Evolutionary conservation across 2,329 filamentous ascomycete species (phyloP).

Genomic region (Triangularia setosa): DNA sequence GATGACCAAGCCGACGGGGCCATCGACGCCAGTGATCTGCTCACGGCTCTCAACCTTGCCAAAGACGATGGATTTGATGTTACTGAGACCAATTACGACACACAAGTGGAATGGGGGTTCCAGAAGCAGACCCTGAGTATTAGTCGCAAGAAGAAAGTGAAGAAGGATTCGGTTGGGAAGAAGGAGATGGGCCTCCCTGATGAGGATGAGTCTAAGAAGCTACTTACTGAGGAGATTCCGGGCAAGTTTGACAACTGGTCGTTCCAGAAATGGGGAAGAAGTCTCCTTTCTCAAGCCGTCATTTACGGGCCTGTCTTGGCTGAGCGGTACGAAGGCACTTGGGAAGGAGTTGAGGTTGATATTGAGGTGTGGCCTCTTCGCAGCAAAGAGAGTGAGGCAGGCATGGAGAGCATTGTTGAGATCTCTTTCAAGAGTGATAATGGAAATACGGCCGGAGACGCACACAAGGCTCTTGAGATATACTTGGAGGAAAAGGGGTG

Average conservation of each 20-base stretch:
- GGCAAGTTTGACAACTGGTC: constrained; percentile 32
- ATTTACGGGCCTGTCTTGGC: constrained; percentile 33
- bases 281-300: constrained; percentile 23
- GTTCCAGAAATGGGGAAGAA: constrained; percentile 28
- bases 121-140: constrained; percentile 37
- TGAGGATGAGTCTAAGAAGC: constrained; percentile 20
- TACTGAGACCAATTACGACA: constrained; percentile 29
- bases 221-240: constrained; percentile 29
- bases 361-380: constrained; percentile 34
- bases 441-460: constrained; percentile 17
- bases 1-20: constrained; percentile 19
- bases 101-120: constrained; percentile 37
- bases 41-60: constrained; percentile 28
- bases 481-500: constrained; percentile 28
- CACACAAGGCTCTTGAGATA: constrained; percentile 20
- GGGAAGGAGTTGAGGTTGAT: constrained; percentile 29
- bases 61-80: constrained; percentile 34
- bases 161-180: constrained; percentile 21
- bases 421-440: constrained; percentile 30
- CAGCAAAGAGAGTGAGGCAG: constrained; percentile 20
- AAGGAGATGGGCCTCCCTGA: constrained; percentile 28
- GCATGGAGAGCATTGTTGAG: constrained; percentile 30
- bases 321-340: constrained; percentile 30
- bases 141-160: constrained; percentile 28
- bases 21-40: constrained; percentile 24